phyloP scores from a whole-genome alignment of 768 basidiomycete species.

The Dioszegia aurantiaca region DNA sequence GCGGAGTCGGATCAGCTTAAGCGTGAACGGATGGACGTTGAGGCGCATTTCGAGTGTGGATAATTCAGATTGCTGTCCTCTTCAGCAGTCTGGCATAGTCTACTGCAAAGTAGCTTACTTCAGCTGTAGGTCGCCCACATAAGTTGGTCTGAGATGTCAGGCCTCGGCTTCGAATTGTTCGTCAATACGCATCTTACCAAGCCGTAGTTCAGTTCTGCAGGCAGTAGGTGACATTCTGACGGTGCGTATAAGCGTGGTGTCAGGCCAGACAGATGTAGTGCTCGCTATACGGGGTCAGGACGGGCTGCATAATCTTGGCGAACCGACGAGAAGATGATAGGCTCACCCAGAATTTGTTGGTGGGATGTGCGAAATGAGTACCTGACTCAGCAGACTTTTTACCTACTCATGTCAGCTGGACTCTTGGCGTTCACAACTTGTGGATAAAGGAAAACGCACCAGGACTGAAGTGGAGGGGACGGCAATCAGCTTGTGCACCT shows the following conservation, averaged over 20 bases:
- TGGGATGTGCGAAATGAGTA: constrained; percentile 74
- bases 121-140: constrained; percentile 65
- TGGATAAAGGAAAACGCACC: background rate
- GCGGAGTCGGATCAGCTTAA: constrained; percentile 60
- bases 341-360: constrained; percentile 73
- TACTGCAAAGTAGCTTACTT: constrained; percentile 57
- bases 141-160: constrained; percentile 64
- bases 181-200: constrained; percentile 57
- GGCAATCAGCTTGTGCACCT: background rate
- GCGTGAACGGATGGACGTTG: constrained; percentile 61
- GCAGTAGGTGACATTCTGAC: constrained; percentile 63
- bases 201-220: constrained; percentile 62
- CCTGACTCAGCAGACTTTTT: constrained; percentile 66
- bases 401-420: constrained; percentile 54
- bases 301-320: no score
- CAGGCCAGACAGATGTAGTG: constrained; percentile 65
- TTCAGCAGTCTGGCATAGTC: background rate
- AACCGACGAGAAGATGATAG: background rate
- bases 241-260: constrained; percentile 60
- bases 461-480: background rate
- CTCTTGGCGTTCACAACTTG: constrained; percentile 23
- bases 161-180: background rate
- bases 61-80: constrained; percentile 49
- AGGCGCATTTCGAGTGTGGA: constrained; percentile 49
- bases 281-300: constrained; percentile 54